These are phyloP conservation scores for Yamadazyma sp. DNA, from an alignment of 805 yeast species.

Conservation along the genomic window DNA sequence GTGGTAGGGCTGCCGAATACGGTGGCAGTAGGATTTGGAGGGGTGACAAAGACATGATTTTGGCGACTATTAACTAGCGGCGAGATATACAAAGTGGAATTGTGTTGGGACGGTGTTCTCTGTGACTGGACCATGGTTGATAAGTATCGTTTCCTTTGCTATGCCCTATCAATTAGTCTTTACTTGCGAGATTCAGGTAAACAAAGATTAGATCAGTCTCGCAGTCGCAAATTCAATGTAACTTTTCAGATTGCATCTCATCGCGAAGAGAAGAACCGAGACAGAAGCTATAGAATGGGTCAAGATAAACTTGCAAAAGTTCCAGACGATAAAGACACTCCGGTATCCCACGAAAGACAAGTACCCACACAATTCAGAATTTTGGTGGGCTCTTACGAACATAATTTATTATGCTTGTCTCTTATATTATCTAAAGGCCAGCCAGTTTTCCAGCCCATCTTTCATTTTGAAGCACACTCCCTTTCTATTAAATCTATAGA, in stretches of 20 bases:
- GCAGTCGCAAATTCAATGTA: background rate
- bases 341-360: no score
- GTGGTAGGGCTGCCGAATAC: slow-evolving; percentile 45
- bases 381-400: slow-evolving; percentile 94
- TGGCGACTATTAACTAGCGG: slow-evolving; percentile 53
- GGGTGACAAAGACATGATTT: slow-evolving; percentile 44
- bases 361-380: slow-evolving; percentile 60
- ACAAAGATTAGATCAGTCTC: background rate
- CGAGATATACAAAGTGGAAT: slow-evolving; percentile 71
- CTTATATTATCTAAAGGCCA: slow-evolving; percentile 42
- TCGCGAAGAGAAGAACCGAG: no score
- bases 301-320: no score
- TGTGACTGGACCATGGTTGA: slow-evolving; percentile 24
- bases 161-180: no score
- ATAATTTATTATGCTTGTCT: slow-evolving; percentile 79
- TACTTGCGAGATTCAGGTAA: no score
- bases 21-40: slow-evolving; percentile 47
- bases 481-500: slow-evolving; percentile 85
- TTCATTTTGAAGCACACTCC: slow-evolving; percentile 94
- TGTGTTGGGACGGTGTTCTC: slow-evolving; percentile 55
- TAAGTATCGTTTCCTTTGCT: background rate
- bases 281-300: no score
- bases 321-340: no score
- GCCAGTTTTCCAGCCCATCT: slow-evolving; percentile 85
- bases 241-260: slow-evolving; percentile 9